phyloP scores from a whole-genome alignment of 257 asterid genomes.

The Solanum etuberosum region DNA sequence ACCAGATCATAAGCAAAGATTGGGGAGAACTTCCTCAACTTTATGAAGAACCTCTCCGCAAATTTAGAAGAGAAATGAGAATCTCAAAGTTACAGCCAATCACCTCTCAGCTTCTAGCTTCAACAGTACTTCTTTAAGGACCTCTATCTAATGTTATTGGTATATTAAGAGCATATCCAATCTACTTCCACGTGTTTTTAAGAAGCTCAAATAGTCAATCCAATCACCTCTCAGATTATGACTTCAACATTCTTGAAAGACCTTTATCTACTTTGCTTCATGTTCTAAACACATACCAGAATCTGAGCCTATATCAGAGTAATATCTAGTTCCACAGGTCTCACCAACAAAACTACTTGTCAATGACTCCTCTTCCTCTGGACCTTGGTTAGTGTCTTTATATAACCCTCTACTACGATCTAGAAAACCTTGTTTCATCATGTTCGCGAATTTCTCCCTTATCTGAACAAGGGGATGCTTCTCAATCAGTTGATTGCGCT shows the following conservation, averaged over 20 bases:
- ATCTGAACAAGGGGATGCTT: slow-evolving; percentile 57
- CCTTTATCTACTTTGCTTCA: slow-evolving; percentile 32
- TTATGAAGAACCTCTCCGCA: neutral
- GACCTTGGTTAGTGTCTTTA: slow-evolving; percentile 14
- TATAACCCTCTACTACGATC: slow-evolving; percentile 65
- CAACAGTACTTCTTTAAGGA: neutral
- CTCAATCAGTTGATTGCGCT: slow-evolving; percentile 47
- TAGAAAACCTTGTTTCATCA: slow-evolving; percentile 66
- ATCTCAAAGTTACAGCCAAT: neutral
- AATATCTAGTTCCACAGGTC: slow-evolving; percentile 7
- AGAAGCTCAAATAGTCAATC: neutral
- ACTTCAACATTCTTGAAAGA: neutral
- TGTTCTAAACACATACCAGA: slow-evolving; percentile 33
- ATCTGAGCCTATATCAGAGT: slow-evolving; percentile 42
- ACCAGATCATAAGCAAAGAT: neutral
- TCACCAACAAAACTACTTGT: neutral
- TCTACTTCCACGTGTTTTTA: neutral
- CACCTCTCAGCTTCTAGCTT: neutral
- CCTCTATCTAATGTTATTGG: slow-evolving; percentile 27
- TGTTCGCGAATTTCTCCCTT: slow-evolving; percentile 40
- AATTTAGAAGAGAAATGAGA: neutral
- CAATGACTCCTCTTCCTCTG: slow-evolving; percentile 13
- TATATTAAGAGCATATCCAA: slow-evolving; percentile 34
- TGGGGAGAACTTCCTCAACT: neutral
- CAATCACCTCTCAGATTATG: neutral